These are phyloP conservation scores for Thuidium tamariscinum DNA, from an alignment of 225 moss, liverwort and hornwort species.

Conservation along the genomic window DNA sequence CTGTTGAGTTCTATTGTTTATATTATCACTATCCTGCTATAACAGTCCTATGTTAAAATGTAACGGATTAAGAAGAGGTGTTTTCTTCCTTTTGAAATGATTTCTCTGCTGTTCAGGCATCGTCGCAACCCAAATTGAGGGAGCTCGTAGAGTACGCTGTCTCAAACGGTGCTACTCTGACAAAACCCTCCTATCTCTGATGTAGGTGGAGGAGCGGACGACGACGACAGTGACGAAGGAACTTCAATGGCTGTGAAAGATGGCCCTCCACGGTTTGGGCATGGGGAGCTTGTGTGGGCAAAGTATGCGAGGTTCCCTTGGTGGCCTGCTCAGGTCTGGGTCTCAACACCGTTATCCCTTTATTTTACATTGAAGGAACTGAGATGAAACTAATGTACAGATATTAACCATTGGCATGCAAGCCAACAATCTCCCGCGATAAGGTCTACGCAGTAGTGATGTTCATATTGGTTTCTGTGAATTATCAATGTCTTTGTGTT, in stretches of 20 bases:
- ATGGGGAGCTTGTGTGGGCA: constrained; percentile 91
- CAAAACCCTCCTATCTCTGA: constrained; percentile 20
- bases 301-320: constrained; percentile 97
- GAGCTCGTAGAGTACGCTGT: constrained; percentile 8
- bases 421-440: not conserved
- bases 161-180: constrained; percentile 8
- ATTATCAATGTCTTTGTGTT: not conserved
- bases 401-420: not conserved
- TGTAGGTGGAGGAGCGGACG: constrained; percentile 24
- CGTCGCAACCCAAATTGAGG: constrained; percentile 5
- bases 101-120: not conserved
- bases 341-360: not conserved
- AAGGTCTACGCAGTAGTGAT: not conserved
- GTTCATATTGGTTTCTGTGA: not conserved
- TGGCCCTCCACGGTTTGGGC: constrained; percentile 30
- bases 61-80: not conserved
- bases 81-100: not conserved
- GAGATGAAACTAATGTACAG: not conserved
- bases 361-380: not conserved
- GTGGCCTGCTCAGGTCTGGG: constrained; percentile 95
- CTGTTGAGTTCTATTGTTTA: not conserved
- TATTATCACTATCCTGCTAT: not conserved
- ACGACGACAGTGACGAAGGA: constrained; percentile 15
- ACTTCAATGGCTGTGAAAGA: constrained; percentile 23
- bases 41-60: not conserved